Evolutionary conservation across 257 asterid genomes (phyloP), one percentile per base, ranked within the genome.

Genomic region (Solanum sitiens): DNA sequence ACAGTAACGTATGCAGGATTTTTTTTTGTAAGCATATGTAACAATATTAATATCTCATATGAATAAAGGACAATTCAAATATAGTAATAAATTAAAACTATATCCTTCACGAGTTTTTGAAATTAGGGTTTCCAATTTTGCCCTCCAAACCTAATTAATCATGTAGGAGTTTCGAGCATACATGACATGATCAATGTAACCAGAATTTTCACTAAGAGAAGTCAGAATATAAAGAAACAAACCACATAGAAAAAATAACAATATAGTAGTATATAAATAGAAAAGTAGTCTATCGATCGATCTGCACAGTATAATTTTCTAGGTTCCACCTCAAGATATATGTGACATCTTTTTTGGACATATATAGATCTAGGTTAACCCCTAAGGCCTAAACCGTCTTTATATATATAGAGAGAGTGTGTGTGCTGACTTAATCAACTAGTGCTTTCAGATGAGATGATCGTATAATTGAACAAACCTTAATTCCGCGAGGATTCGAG

Each of bases 401-500:
- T 11, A 42, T 20, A 59, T 59, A 7, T 50, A 4, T 13, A 13
- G 0, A 50, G 8, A 53, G 4, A 1, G 11, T 0, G 65, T 9
- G 12, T 0, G 65, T 14, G 61, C 5, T n/a, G 12, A 21, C 3
- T 56, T n/a, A 10, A 63, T 23, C 71, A 63, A 9, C 32, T 63
- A 32, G 10, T 32, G 2, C 0, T 73, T 35, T 11, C 4, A 75
- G 7, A 23, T 40, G 12, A 21, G 35, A 75, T 25, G 15, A 44
- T 77, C 5, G 5, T 4, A n/a, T 18, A 76, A 13, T 76, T 7
- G 35, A 76, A 76, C n/a, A 12, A 12, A 77, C 84, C 84, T 93
- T 23, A 94, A 89, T 92, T 95, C 95, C 1, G 98, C 95, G 1
- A 95, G 87, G 8, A 95, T 91, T 7, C 96, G 92, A 0, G 98